Evolutionary conservation across 441 rosid genomes (phyloP), one percentile per base, ranked within the genome.

Genomic region (Eruca vesicaria): DNA sequence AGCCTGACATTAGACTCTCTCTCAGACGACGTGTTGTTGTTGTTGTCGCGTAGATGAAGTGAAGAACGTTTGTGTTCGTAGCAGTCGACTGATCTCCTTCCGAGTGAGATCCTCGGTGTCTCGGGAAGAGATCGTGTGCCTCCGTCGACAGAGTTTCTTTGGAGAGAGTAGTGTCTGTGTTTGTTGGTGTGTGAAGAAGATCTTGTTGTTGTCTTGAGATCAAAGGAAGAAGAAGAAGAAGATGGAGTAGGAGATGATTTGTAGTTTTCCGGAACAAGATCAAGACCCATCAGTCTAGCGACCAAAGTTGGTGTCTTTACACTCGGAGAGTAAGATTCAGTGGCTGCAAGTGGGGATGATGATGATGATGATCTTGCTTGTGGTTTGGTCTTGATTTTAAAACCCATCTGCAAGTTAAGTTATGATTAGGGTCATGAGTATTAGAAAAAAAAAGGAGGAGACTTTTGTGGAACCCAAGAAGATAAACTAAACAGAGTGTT

Each of bases 261-360:
- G 63, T 82, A 78, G 28, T 71, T 67, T 14, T 88, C 93, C 0
- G 99, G 97, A 52, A 90, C 91, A 77, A 88, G 85, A 52, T 95
- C 99, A 29, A 95, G 97, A 43, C 99, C 99, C 99, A 95, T 93
- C 23, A 95, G 87, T 65, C 98, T 83, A 9, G 98, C 99, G 0
- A 95, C 96, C 53, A 95, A 80, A 68, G 82, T 92, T 35, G 99
- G 99, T 21, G 96, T 90, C 83, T 87, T 90, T 71, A 87, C 77
- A 20, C 86, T 88, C 2, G 97, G 92, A 18, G 99, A 91, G 66
- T 83, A 72, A 15, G 78, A 52, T 68, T 78, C 81, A 43, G 65
- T 61, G 1, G 10, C 61, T 7, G 68, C 57, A 55, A 61, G 9
- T 29, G 81, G 62, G 1, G 75, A 43, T 5, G 69, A 55, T 38